These are phyloP conservation scores for Chlamydomonas sphaeroides DNA, from an alignment of 139 green algal genomes.

Conservation along the genomic window DNA sequence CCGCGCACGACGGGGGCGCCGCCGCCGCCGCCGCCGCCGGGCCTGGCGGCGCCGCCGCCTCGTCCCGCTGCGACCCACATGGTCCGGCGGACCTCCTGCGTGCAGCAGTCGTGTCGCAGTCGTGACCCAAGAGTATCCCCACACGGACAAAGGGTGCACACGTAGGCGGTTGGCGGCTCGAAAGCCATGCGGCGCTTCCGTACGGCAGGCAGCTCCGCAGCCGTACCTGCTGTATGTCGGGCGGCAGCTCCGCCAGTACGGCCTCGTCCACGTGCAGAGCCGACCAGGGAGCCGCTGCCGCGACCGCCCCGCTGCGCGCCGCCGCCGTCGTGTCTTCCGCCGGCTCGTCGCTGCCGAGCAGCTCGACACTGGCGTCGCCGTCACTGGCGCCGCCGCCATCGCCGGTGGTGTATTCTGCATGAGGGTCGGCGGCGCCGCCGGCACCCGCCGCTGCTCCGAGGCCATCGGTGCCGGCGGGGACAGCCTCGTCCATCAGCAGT, in stretches of 20 bases:
- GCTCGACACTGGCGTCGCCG: background rate
- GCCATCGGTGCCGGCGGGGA: no score
- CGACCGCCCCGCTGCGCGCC: background rate
- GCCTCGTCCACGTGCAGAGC: constrained; percentile 9
- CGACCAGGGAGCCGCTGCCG: no score
- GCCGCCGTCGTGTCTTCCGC: no score
- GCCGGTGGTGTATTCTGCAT: background rate
- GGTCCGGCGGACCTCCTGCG: constrained; percentile 23
- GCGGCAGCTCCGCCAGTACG: constrained; percentile 36
- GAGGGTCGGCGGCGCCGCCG: no score
- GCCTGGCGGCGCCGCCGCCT: no score
- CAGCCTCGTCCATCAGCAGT: no score
- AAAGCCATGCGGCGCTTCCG: no score
- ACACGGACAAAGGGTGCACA: background rate
- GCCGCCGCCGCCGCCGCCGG: background rate
- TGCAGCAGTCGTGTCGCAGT: background rate
- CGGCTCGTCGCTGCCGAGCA: background rate
- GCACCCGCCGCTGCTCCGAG: no score
- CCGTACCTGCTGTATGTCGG: constrained; percentile 17
- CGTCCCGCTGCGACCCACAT: constrained; percentile 20
- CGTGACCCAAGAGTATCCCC: background rate
- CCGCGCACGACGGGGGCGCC: background rate
- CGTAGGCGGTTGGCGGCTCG: background rate
- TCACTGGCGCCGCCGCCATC: background rate
- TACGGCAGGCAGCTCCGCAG: no score